A percentile compares a stretch with the other conserved stretches of the same genome.
These are phyloP conservation scores for Backusella mclennaniae DNA, from an alignment of 192 early-diverging fungal species.

Conservation along the genomic window DNA sequence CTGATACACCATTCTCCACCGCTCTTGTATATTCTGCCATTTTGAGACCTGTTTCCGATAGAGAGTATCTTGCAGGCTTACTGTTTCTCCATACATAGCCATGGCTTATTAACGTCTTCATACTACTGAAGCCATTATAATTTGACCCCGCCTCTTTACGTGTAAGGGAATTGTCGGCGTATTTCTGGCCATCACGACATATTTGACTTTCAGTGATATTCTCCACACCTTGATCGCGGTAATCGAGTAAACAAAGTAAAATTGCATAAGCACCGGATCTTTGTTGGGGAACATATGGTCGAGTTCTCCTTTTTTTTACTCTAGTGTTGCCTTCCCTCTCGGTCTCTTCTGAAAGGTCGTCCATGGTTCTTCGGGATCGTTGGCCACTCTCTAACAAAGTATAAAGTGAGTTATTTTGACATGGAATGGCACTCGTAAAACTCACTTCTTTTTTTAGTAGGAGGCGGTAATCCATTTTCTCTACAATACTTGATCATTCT, in stretches of 20 bases:
- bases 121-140: constrained; percentile 79
- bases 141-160: constrained; percentile 42
- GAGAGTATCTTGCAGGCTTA: constrained; percentile 56
- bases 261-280: constrained; percentile 83
- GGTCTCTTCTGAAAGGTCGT: not conserved
- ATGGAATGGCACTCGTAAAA: not conserved
- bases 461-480: constrained; percentile 49
- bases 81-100: constrained; percentile 64
- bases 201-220: constrained; percentile 71
- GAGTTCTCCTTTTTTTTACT: constrained; percentile 2
- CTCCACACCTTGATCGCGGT: constrained; percentile 27
- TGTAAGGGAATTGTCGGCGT: constrained; percentile 68
- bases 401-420: not conserved
- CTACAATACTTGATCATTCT: constrained; percentile 52
- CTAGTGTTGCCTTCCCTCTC: not conserved
- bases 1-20: not conserved
- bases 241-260: constrained; percentile 59
- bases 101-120: constrained; percentile 71
- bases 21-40: constrained; percentile 47
- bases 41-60: constrained; percentile 70
- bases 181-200: constrained; percentile 58
- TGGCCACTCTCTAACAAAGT: not conserved
- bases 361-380: not conserved
- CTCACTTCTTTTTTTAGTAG: constrained; percentile 12
- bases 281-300: constrained; percentile 72